Evolutionary conservation across 768 basidiomycete genomes (phyloP).

Genomic region (Phylloporus scabripes): DNA sequence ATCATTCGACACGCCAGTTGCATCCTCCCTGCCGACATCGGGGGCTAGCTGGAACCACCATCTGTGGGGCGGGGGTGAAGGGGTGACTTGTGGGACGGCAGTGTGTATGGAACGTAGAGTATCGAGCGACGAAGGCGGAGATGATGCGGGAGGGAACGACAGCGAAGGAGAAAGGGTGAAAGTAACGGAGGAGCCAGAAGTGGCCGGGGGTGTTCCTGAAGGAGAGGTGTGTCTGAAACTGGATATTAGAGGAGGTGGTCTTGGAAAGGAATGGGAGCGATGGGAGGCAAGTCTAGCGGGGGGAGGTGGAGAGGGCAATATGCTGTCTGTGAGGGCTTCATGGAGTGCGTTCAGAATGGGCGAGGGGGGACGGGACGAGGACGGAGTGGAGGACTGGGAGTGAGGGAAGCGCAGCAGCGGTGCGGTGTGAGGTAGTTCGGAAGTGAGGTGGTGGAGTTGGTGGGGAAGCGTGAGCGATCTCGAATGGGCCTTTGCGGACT

Average conservation of each 20-base stretch:
- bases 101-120: constrained; percentile 45
- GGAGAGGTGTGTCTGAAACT: constrained; percentile 58
- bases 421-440: constrained; percentile 1
- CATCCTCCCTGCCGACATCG: constrained; percentile 34
- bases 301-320: constrained; percentile 39
- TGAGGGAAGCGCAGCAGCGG: constrained; percentile 19
- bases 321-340: constrained; percentile 42
- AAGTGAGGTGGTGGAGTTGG: constrained; percentile 9
- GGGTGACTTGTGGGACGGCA: constrained; percentile 23
- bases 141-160: constrained; percentile 19
- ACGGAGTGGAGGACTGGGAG: constrained; percentile 3
- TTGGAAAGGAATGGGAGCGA: constrained; percentile 30
- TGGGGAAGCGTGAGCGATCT: constrained; percentile 14
- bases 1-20: constrained; percentile 43
- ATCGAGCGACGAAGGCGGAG: constrained; percentile 49
- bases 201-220: constrained; percentile 50
- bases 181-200: constrained; percentile 12
- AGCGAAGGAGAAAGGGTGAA: constrained; percentile 14
- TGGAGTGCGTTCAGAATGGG: constrained; percentile 37
- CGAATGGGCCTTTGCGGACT: background rate
- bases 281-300: constrained; percentile 37
- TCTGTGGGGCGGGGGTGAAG: constrained; percentile 22
- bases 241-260: constrained; percentile 49
- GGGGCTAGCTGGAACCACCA: constrained; percentile 52
- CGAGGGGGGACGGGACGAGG: constrained; percentile 31